phyloP scores from a whole-genome alignment of 2,329 filamentous ascomycete genomes.

The Ophiocordyceps camponoti-saundersi region DNA sequence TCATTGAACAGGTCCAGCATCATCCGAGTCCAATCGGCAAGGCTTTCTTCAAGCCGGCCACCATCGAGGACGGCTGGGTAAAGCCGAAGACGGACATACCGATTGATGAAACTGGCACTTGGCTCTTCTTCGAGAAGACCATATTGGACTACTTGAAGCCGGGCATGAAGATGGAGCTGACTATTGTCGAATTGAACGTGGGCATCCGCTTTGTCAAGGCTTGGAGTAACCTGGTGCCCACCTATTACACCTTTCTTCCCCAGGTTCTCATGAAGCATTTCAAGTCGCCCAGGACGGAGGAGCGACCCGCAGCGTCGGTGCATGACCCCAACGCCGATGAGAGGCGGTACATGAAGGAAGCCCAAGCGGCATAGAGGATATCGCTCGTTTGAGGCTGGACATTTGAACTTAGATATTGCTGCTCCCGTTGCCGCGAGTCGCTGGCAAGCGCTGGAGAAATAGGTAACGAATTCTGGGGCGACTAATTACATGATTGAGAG shows the following conservation, averaged over 20 bases:
- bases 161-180: constrained; percentile 46
- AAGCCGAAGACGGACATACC: constrained; percentile 9
- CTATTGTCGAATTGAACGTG: constrained; percentile 40
- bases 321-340: constrained; percentile 13
- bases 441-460: not conserved
- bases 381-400: not conserved
- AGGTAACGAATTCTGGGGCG: too few relatives aligned
- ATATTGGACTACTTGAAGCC: constrained; percentile 33
- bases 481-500: not conserved
- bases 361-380: not conserved
- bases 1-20: constrained; percentile 14
- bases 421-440: not conserved
- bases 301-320: constrained; percentile 28
- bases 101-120: constrained; percentile 7
- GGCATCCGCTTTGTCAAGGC: constrained; percentile 49
- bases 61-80: constrained; percentile 31
- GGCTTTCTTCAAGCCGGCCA: constrained; percentile 23
- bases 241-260: constrained; percentile 46
- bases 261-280: constrained; percentile 54
- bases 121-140: constrained; percentile 52
- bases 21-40: constrained; percentile 26
- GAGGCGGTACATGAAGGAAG: constrained; percentile 10
- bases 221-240: constrained; percentile 35
- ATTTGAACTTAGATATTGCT: not conserved
- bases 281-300: constrained; percentile 34